These are phyloP conservation scores for Metarhizium rileyi DNA, from an alignment of 2,329 filamentous ascomycete species.

Conservation along the genomic window DNA sequence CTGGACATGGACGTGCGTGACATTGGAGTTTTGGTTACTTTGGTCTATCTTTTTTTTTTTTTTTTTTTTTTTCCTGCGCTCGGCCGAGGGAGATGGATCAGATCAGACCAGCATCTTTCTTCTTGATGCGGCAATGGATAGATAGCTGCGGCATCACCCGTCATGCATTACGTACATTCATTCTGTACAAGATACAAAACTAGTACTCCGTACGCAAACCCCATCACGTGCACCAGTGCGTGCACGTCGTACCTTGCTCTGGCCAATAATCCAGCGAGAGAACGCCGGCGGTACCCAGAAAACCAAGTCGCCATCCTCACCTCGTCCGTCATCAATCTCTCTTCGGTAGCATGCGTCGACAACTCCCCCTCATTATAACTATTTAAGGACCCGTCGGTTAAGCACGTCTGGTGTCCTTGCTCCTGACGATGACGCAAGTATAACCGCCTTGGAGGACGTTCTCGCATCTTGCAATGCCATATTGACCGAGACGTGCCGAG, in stretches of 20 bases:
- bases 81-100: neutral
- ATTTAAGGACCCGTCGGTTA: constrained; percentile 16
- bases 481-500: constrained; percentile 31
- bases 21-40: neutral
- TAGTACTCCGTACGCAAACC: neutral
- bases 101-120: no score
- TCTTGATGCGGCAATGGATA: neutral
- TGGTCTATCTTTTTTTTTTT: no score
- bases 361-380: constrained; percentile 30
- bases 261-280: constrained; percentile 28
- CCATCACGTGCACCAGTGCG: constrained; percentile 21
- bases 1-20: neutral
- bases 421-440: constrained; percentile 16
- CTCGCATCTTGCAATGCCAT: constrained; percentile 44
- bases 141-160: no score
- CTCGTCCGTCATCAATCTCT: constrained; percentile 34
- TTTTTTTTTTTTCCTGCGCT: no score
- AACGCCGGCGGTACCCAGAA: constrained; percentile 30
- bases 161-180: no score
- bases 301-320: constrained; percentile 35
- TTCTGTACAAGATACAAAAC: neutral
- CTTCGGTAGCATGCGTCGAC: constrained; percentile 25
- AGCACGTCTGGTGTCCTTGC: constrained; percentile 15
- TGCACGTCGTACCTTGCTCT: constrained; percentile 13
- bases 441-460: constrained; percentile 35